Conservation (phyloP, 495 filamentous ascomycete genomes). For the Evernia prunastri region DNA sequence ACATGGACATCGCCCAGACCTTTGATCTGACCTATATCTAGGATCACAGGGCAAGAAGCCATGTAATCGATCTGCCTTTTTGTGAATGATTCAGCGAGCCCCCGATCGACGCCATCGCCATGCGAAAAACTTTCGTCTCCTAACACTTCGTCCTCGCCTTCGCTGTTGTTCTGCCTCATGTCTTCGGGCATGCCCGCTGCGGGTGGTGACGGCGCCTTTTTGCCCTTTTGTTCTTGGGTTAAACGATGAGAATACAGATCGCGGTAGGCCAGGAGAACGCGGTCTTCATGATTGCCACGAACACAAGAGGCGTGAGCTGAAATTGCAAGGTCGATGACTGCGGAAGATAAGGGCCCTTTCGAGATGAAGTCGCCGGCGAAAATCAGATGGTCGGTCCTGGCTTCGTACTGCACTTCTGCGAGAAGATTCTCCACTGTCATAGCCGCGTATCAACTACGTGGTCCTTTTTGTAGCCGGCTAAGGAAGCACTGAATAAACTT, state of each 20-base stretch:
- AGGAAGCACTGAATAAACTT: constrained; percentile 26
- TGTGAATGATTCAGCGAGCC: constrained; percentile 46
- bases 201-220: constrained; percentile 12
- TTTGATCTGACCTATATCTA: constrained; percentile 56
- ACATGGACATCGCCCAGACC: constrained; percentile 57
- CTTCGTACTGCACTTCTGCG: constrained; percentile 56
- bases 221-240: constrained; percentile 21
- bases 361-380: constrained; percentile 79
- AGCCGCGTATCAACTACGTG: constrained; percentile 13
- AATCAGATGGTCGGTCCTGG: constrained; percentile 64
- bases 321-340: constrained; percentile 70
- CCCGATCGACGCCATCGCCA: constrained; percentile 37
- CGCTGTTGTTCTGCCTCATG: constrained; percentile 24
- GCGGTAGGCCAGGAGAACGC: constrained; percentile 53
- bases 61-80: constrained; percentile 67
- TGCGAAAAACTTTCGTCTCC: constrained; percentile 34
- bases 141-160: constrained; percentile 20
- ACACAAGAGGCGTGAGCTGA: constrained; percentile 66
- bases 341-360: constrained; percentile 78
- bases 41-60: constrained; percentile 62
- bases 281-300: constrained; percentile 91
- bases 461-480: not conserved
- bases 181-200: constrained; percentile 20
- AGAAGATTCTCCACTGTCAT: constrained; percentile 57
- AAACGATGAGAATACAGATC: constrained; percentile 35